These are phyloP conservation scores for Pholiota microspora DNA, from an alignment of 768 basidiomycete genomes.

Conservation along the genomic window DNA sequence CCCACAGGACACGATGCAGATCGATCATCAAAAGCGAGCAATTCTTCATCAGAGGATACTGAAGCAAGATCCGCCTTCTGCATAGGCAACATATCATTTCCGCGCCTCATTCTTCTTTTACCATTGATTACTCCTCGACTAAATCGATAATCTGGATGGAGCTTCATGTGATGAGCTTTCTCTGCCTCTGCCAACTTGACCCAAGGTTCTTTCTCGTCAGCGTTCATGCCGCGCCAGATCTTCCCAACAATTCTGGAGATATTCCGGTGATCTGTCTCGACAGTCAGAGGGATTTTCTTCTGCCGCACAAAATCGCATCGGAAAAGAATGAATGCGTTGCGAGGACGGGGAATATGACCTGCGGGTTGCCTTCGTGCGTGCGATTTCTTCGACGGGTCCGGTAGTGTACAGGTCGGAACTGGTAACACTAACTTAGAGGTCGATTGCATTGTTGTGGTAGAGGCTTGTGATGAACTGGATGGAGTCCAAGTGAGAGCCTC, in stretches of 20 bases:
- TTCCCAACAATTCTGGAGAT: slow-evolving; percentile 65
- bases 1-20: slow-evolving; percentile 9
- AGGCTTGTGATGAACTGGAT: not conserved
- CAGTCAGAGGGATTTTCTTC: slow-evolving; percentile 48
- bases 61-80: not conserved
- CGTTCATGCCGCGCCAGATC: slow-evolving; percentile 60
- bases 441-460: not conserved
- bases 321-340: slow-evolving; percentile 81
- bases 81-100: slow-evolving; percentile 3
- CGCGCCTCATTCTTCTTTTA: slow-evolving; percentile 5
- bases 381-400: slow-evolving; percentile 37
- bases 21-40: not conserved
- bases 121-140: slow-evolving; percentile 4
- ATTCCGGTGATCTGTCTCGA: slow-evolving; percentile 67
- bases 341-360: slow-evolving; percentile 66
- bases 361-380: slow-evolving; percentile 47
- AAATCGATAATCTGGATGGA: slow-evolving; percentile 11
- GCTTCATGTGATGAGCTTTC: slow-evolving; percentile 26
- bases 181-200: slow-evolving; percentile 46
- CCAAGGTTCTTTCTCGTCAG: slow-evolving; percentile 47
- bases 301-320: slow-evolving; percentile 71
- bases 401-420: slow-evolving; percentile 21
- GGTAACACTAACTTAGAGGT: slow-evolving; percentile 16
- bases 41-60: not conserved
- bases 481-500: not conserved